Conservation (phyloP, 805 yeast genomes). For the Candida suzukii region DNA sequence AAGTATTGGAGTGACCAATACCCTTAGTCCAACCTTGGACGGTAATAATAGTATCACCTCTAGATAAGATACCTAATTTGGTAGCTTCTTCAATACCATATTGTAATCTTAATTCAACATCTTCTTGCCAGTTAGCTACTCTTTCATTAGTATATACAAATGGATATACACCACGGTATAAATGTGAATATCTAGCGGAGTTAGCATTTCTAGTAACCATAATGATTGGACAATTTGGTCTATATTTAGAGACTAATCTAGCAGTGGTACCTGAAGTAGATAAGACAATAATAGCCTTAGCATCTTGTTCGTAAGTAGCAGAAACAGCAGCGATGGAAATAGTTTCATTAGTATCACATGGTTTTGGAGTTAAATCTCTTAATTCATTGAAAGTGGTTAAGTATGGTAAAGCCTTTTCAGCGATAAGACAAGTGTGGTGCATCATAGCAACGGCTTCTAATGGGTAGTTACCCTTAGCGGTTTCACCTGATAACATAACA, state of each 20-base stretch:
- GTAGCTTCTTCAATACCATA: slow-evolving; percentile 89
- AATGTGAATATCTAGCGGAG: slow-evolving; percentile 92
- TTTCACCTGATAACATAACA: slow-evolving; percentile 99
- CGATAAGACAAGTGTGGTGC: slow-evolving; percentile 95
- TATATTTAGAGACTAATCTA: slow-evolving; percentile 93
- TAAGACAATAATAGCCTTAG: slow-evolving; percentile 93
- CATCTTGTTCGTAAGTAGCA: slow-evolving; percentile 92
- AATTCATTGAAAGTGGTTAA: slow-evolving; percentile 76
- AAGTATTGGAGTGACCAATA: slow-evolving; percentile 97
- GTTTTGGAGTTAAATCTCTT: slow-evolving; percentile 77
- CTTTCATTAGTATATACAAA: slow-evolving; percentile 66
- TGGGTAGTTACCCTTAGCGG: slow-evolving; percentile 99
- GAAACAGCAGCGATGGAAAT: slow-evolving; percentile 96
- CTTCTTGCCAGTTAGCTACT: slow-evolving; percentile 87
- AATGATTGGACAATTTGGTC: slow-evolving; percentile 95
- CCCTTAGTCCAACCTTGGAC: slow-evolving; percentile 99
- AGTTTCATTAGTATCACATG: slow-evolving; percentile 92
- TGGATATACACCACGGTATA: slow-evolving; percentile 98
- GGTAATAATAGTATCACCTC: slow-evolving; percentile 87
- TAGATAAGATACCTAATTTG: slow-evolving; percentile 73
- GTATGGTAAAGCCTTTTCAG: slow-evolving; percentile 96
- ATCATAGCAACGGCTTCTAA: slow-evolving; percentile 95
- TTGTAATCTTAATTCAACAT: slow-evolving; percentile 90
- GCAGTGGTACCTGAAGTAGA: slow-evolving; percentile 95
- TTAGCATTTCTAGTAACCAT: slow-evolving; percentile 95